Conservation (phyloP, 2,329 filamentous ascomycete genomes). For the Byssothecium circinans region DNA sequence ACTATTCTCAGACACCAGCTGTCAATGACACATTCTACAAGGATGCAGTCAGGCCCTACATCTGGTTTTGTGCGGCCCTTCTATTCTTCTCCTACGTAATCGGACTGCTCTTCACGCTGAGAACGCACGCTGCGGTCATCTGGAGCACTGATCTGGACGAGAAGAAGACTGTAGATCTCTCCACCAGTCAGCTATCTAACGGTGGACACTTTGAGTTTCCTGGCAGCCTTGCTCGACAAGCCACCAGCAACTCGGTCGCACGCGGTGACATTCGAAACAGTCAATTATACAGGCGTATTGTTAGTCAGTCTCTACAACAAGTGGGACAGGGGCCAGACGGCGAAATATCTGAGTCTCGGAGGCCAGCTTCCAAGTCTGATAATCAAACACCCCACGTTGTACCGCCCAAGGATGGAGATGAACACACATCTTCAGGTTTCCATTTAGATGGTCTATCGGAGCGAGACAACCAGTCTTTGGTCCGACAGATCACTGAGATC, state of each 20-base stretch:
- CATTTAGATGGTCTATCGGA: conserved; percentile 70
- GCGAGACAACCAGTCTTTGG: conserved; percentile 77
- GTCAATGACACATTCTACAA: conserved; percentile 86
- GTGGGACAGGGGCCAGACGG: conserved; percentile 66
- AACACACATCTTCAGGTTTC: conserved; percentile 48
- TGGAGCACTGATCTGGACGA: conserved; percentile 78
- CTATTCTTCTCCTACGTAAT: conserved; percentile 93
- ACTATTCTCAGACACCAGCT: conserved; percentile 84
- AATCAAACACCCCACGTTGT: conserved; percentile 39
- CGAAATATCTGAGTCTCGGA: conserved; percentile 48
- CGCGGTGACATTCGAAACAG: conserved; percentile 76
- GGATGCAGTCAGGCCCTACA: conserved; percentile 89
- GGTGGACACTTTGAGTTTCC: conserved; percentile 35
- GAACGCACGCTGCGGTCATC: conserved; percentile 94
- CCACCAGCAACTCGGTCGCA: conserved; percentile 31
- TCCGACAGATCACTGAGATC: conserved; percentile 88
- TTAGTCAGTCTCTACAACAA: conserved; percentile 86
- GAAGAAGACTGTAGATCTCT: conserved; percentile 49
- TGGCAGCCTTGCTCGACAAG: conserved; percentile 32
- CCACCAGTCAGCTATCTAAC: conserved; percentile 36
- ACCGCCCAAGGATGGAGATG: conserved; percentile 38
- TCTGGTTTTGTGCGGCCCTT: conserved; percentile 80
- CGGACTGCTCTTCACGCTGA: conserved; percentile 90
- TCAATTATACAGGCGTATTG: conserved; percentile 87
- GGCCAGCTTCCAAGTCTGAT: conserved; percentile 24